Base-by-base conservation (phyloP, 768 basidiomycete genomes). In the Amanita molliuscula region DNA sequence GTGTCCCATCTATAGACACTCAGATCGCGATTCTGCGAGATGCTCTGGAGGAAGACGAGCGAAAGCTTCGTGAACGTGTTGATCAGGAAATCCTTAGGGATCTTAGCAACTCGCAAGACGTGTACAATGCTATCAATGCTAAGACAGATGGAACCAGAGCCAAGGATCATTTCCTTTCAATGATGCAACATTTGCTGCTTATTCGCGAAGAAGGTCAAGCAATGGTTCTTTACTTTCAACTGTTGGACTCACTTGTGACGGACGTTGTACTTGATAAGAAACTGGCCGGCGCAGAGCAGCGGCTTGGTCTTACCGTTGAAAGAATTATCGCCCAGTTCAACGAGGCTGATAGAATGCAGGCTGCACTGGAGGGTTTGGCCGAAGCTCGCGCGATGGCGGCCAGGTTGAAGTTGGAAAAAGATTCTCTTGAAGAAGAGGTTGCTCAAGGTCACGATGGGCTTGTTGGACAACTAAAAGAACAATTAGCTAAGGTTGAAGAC, bases 191-290 rank as follows among this genome's bases (percentile, higher is more conserved):
- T 65, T 65, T 99, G 50, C 73, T 97, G 16, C 78, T 98, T 56
- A 88, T 98, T 56, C 79, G 86, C 48, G 88, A 90, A 58, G 90
- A 97, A 56, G 89, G 85, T 4, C 83, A 84, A 31, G 74, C 82
- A 23, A 78, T 90, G 66, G 81, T 82, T 37, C 87, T 91, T 55
- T 88, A 94, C 62, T 97, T 88, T 65, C 90, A 90, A 63, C 77
- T 99, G 33, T 74, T 99, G 55, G 91, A 97, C 62, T 82, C 85
- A 6, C 72, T 97, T 40, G 79, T 98, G 40, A 82, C 89, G 41
- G 86, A 93, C 61, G 79, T 98, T 52, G 92, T 98, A 5, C 78
- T 95, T 67, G 92, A 94, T 65, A 88, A 90, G 65, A 92, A 93
- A 61, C 73, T 88, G 44, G 79, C 76, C 10, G 88, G 88, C 13